A percentile compares a stretch with the other conserved stretches of the same genome.
Conservation (phyloP, 2,329 filamentous ascomycete species). For the Aureobasidium sp. region DNA sequence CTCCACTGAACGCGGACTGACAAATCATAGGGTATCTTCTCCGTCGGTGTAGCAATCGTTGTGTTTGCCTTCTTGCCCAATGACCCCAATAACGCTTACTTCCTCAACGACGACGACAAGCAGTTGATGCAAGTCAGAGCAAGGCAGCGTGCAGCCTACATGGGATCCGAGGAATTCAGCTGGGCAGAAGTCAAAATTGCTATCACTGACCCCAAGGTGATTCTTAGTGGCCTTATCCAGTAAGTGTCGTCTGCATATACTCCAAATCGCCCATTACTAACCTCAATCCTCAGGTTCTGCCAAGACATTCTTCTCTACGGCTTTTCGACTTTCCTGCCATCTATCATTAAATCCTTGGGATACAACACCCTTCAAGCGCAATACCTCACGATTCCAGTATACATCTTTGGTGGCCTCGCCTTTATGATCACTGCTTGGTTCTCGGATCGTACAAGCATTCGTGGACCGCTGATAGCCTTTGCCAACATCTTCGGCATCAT, state of each 20-base stretch:
- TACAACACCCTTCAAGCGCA: conserved; percentile 44
- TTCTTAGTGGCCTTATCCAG: conserved; percentile 26
- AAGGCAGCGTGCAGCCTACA: conserved; percentile 37
- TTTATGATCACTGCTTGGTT: conserved; percentile 38
- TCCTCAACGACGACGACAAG: conserved; percentile 37
- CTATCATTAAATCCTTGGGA: conserved; percentile 45
- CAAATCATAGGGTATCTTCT: conserved; percentile 17
- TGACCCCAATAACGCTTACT: conserved; percentile 35
- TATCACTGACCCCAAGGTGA: conserved; percentile 43
- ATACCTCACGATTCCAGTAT: conserved; percentile 48
- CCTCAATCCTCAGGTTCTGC: conserved; percentile 32
- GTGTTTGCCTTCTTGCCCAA: conserved; percentile 28
- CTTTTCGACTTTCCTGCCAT: conserved; percentile 51
- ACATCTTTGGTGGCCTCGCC: conserved; percentile 38
- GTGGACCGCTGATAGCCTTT: conserved; percentile 17
- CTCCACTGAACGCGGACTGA: background rate
- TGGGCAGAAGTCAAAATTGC: conserved; percentile 43
- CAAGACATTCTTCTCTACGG: conserved; percentile 46
- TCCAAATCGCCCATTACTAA: background rate
- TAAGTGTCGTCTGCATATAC: background rate
- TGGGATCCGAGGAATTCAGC: conserved; percentile 41
- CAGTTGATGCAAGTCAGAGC: conserved; percentile 42
- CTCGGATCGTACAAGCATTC: conserved; percentile 35
- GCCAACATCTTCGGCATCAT: conserved; percentile 17
- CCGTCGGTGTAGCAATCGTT: conserved; percentile 18